Evolutionary conservation across 768 basidiomycete species (phyloP), one percentile per base, ranked within the genome.

Genomic region (Baorangia bicolor): DNA sequence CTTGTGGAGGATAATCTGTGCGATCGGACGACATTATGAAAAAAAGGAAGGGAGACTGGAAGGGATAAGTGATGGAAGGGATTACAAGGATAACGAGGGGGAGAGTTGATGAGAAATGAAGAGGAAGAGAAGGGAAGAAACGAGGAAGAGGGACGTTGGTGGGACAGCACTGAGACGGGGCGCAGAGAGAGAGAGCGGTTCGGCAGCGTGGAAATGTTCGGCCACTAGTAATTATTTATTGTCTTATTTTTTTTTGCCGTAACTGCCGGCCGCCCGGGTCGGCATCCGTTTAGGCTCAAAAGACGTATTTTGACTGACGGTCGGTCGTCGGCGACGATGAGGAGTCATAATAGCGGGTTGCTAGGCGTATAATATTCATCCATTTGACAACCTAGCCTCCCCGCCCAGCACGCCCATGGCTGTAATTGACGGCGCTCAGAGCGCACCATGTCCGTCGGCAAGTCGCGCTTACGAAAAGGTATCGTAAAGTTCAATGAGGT

Each of bases 1-100:
- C 78, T 64, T 81, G 81, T 30, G 81, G 75, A 70, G 66, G 65
- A n/a, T 43, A 33, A 64, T 66, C 67, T 49, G 73, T 50, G 46
- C 71, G 72, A 60, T 81, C 81, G 54, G 77, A 63, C 5, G 76
- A 63, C 78, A 76, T 78, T 38, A 64, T 65, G 55, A 49, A 56
- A 57, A 60, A 64, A 66, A 66, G 52, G 62, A 54, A 58, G 55
- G 57, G 23, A 42, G 49, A 38, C 41, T 18, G 51, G 30, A 46
- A 55, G n/a, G 47, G 42, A n/a, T 4, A 59, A 61, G 16, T 12
- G 55, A 48, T 37, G 35, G 31, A 59, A 45, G 60, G 64, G 61
- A 64, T 65, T 64, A 69, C 58, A 70, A 56, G 48, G 59, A 65
- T 63, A 56, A 67, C 62, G 59, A 48, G 53, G 43, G 37, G 20